Evolutionary conservation across 2,329 filamentous ascomycete genomes (phyloP).

Genomic region (Helotiales sp.): DNA sequence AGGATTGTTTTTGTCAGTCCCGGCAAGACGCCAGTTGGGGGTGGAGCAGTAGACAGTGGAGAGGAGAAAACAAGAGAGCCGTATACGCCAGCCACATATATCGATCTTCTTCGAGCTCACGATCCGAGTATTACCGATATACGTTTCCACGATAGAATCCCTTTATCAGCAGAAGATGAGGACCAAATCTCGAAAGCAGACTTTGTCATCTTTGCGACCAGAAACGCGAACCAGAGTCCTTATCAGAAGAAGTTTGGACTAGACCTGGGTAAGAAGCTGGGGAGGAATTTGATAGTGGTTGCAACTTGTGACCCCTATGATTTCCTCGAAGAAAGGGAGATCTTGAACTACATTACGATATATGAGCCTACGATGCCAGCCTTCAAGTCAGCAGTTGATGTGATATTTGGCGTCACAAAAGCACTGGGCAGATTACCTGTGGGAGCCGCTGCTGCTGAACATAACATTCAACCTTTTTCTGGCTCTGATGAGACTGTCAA

Average conservation of each 20-base stretch:
- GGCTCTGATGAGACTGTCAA: slow-evolving; percentile 32
- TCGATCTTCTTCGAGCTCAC: slow-evolving; percentile 35
- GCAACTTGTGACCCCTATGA: slow-evolving; percentile 46
- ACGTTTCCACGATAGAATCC: slow-evolving; percentile 33
- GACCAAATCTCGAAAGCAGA: slow-evolving; percentile 37
- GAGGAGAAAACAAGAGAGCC: slow-evolving; percentile 36
- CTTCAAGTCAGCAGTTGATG: slow-evolving; percentile 39
- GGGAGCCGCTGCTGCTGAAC: slow-evolving; percentile 20
- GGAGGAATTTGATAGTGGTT: slow-evolving; percentile 38
- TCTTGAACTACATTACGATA: slow-evolving; percentile 44
- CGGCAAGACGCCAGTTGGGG: slow-evolving; percentile 35
- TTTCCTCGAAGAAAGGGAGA: slow-evolving; percentile 38
- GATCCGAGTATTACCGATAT: slow-evolving; percentile 35
- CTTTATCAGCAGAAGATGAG: slow-evolving; percentile 36
- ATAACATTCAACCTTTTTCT: slow-evolving; percentile 22
- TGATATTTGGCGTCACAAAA: slow-evolving; percentile 39
- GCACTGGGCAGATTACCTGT: slow-evolving; percentile 40
- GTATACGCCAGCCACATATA: slow-evolving; percentile 36
- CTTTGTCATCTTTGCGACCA: slow-evolving; percentile 40
- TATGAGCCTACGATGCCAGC: slow-evolving; percentile 46
- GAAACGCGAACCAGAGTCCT: slow-evolving; percentile 40
- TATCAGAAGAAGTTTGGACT: slow-evolving; percentile 39
- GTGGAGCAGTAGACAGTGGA: slow-evolving; percentile 42
- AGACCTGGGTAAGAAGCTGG: slow-evolving; percentile 32
- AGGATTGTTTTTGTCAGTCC: slow-evolving; percentile 41